Evolutionary conservation across 768 basidiomycete genomes (phyloP).

Genomic region (Phlegmacium glaucopus): DNA sequence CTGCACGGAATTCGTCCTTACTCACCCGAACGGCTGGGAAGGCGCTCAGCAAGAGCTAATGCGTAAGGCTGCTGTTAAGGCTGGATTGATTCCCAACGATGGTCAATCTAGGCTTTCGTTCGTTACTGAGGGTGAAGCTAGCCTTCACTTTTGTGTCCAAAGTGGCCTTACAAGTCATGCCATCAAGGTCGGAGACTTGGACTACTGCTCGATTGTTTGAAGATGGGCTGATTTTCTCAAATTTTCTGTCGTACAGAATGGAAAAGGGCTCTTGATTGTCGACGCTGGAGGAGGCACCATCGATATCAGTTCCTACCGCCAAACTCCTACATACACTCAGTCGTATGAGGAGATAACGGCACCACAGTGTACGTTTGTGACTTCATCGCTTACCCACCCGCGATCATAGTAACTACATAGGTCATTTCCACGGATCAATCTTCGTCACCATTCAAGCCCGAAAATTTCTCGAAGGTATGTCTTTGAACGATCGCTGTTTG

Average conservation of each 20-base stretch:
- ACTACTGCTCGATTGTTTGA: not conserved
- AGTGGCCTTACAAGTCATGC: constrained; percentile 40
- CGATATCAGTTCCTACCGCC: constrained; percentile 55
- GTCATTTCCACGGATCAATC: constrained; percentile 41
- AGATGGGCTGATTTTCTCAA: not conserved
- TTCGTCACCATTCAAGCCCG: constrained; percentile 43
- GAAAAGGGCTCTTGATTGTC: constrained; percentile 48
- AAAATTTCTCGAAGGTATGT: constrained; percentile 33
- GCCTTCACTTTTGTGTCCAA: constrained; percentile 53
- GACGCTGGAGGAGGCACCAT: constrained; percentile 66
- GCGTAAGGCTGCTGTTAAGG: constrained; percentile 48
- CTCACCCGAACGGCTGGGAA: constrained; percentile 68
- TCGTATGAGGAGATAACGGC: constrained; percentile 47
- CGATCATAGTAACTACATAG: constrained; percentile 1
- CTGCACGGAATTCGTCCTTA: constrained; percentile 48
- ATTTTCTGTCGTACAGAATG: constrained; percentile 25
- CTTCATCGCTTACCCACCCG: not conserved
- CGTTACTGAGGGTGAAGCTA: constrained; percentile 65
- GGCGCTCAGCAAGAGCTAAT: constrained; percentile 55
- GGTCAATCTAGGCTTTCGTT: constrained; percentile 46
- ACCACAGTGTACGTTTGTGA: constrained; percentile 32
- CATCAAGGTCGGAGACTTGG: constrained; percentile 32
- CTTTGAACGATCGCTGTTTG: not conserved
- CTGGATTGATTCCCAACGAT: constrained; percentile 45
- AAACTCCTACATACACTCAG: constrained; percentile 22